phyloP scores from a whole-genome alignment of 2,329 filamentous ascomycete species.

The Alternaria triticina region DNA sequence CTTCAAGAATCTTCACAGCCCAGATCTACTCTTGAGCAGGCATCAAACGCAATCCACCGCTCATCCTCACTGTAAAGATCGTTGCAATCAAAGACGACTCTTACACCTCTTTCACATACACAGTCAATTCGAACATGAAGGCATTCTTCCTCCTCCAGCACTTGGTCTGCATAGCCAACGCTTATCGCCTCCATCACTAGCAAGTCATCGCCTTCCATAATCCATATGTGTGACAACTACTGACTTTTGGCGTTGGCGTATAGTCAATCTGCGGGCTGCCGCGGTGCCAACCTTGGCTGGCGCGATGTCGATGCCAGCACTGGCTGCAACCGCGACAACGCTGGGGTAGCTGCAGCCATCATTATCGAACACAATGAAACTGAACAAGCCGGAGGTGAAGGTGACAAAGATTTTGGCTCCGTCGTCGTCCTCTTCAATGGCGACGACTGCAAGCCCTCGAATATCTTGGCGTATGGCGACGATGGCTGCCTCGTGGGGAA shows the following conservation, averaged over 20 bases:
- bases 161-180: neutral
- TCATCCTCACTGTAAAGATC: neutral
- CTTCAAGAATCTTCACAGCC: neutral
- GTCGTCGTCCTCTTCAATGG: constrained; percentile 12
- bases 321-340: constrained; percentile 10
- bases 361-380: neutral
- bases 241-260: neutral
- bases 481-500: constrained; percentile 8
- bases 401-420: constrained; percentile 12
- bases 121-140: neutral
- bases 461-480: constrained; percentile 10
- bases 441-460: constrained; percentile 11
- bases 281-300: neutral
- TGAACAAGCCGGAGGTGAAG: neutral
- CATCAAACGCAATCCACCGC: neutral
- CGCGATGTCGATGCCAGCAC: constrained; percentile 1
- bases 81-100: neutral
- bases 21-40: neutral
- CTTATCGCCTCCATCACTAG: neutral
- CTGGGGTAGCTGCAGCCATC: constrained; percentile 4
- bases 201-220: neutral
- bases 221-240: neutral
- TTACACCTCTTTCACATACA: neutral
- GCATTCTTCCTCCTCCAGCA: neutral
- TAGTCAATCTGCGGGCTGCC: neutral